Evolutionary conservation across 2,329 filamentous ascomycete genomes (phyloP).

Genomic region (Xylaria arbuscula): DNA sequence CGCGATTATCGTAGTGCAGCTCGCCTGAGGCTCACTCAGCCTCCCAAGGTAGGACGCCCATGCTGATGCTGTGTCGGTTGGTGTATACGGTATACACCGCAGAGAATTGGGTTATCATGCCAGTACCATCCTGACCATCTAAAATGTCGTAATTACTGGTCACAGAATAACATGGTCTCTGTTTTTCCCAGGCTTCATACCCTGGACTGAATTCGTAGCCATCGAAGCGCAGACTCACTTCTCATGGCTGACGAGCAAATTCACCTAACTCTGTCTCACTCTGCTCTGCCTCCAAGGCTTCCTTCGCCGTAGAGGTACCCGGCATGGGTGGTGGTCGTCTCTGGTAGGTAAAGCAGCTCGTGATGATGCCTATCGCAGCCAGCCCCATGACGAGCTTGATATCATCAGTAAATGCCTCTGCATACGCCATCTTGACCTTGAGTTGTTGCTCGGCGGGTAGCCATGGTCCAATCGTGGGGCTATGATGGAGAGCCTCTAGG

Average conservation of each 20-base stretch:
- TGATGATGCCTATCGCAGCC: conserved; percentile 56
- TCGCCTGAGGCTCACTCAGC: neutral
- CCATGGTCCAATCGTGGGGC: conserved; percentile 54
- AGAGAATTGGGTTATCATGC: neutral
- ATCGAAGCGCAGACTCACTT: neutral
- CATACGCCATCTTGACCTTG: conserved; percentile 56
- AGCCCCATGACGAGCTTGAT: conserved; percentile 60
- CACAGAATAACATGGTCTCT: neutral
- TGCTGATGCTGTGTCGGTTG: neutral
- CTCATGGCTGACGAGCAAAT: conserved; percentile 34
- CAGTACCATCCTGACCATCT: neutral
- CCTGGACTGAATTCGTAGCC: neutral
- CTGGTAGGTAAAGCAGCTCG: conserved; percentile 59
- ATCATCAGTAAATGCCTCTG: conserved; percentile 59
- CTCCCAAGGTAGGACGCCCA: neutral
- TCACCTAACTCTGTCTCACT: conserved; percentile 51
- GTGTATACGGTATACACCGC: neutral
- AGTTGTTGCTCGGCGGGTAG: conserved; percentile 51
- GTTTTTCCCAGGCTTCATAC: conserved; percentile 1
- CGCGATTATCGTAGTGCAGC: neutral
- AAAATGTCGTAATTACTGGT: conserved; percentile 3
- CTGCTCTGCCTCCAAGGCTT: conserved; percentile 42
- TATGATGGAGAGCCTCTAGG: conserved; percentile 58
- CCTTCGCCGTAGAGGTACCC: conserved; percentile 43
- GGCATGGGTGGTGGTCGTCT: conserved; percentile 52